Conservation (phyloP, 495 filamentous ascomycete genomes). For the Aspergillus funiculosus region DNA sequence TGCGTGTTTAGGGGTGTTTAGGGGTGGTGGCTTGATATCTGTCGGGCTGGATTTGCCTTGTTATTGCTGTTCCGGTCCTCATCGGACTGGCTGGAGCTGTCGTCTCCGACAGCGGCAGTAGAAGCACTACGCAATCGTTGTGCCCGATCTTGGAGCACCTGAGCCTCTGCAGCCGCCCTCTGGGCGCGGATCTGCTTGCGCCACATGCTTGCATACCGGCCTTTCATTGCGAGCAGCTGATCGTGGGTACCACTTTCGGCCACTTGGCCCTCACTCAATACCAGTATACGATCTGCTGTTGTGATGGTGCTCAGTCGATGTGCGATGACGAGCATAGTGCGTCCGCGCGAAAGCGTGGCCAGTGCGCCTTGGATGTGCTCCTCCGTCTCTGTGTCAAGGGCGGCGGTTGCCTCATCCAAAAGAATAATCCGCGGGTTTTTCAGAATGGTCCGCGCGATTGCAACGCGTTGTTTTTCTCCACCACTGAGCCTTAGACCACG, state of each 20-base stretch:
- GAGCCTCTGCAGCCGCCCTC: slow-evolving; percentile 69
- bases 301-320: slow-evolving; percentile 94
- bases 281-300: slow-evolving; percentile 88
- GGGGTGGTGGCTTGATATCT: slow-evolving; percentile 15
- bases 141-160: slow-evolving; percentile 46
- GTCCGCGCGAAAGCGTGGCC: slow-evolving; percentile 67
- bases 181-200: slow-evolving; percentile 88
- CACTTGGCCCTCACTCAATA: slow-evolving; percentile 80
- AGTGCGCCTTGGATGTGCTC: slow-evolving; percentile 90
- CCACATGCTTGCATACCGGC: slow-evolving; percentile 91
- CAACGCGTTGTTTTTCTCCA: slow-evolving; percentile 94
- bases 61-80: slow-evolving; percentile 40
- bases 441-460: slow-evolving; percentile 92
- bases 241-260: slow-evolving; percentile 82
- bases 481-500: slow-evolving; percentile 88
- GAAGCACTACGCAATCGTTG: slow-evolving; percentile 43
- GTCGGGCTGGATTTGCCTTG: slow-evolving; percentile 18
- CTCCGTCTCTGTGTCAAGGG: slow-evolving; percentile 91
- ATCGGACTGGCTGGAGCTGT: slow-evolving; percentile 50
- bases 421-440: slow-evolving; percentile 96
- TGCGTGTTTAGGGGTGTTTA: no score
- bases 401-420: slow-evolving; percentile 93
- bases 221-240: slow-evolving; percentile 69
- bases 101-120: slow-evolving; percentile 33
- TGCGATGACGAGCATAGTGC: slow-evolving; percentile 79